Evolutionary conservation across 495 filamentous ascomycete genomes (phyloP).

Genomic region (Podospora pseudocomata): DNA sequence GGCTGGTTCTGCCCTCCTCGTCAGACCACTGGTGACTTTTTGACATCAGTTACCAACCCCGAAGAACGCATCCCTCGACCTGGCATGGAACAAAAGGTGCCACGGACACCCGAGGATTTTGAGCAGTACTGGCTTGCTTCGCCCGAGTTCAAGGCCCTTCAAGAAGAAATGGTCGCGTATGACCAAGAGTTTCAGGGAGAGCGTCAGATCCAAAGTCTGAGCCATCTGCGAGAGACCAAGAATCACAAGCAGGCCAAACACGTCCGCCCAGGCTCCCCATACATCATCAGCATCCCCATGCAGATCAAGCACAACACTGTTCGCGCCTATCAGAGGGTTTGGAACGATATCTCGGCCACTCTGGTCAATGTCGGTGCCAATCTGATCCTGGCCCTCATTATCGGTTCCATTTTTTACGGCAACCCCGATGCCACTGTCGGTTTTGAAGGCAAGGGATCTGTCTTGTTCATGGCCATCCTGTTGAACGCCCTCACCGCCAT

Average conservation of each 20-base stretch:
- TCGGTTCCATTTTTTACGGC: conserved; percentile 47
- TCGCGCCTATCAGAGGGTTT: conserved; percentile 47
- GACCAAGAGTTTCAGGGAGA: conserved; percentile 52
- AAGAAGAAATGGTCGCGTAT: conserved; percentile 60
- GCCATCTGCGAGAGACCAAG: conserved; percentile 29
- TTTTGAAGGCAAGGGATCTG: conserved; percentile 55
- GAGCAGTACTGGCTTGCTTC: conserved; percentile 44
- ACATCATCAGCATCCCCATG: conserved; percentile 54
- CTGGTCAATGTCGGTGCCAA: conserved; percentile 25
- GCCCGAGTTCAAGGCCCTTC: conserved; percentile 52
- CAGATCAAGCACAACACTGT: conserved; percentile 55
- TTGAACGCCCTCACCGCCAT: conserved; percentile 51
- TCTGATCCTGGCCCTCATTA: conserved; percentile 46
- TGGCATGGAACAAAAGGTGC: conserved; percentile 61
- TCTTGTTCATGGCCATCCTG: conserved; percentile 54
- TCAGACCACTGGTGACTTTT: conserved; percentile 70
- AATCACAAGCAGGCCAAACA: conserved; percentile 34
- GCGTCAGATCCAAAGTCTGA: conserved; percentile 23
- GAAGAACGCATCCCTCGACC: conserved; percentile 61
- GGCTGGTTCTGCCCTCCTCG: conserved; percentile 62
- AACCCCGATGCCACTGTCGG: conserved; percentile 41
- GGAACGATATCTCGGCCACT: conserved; percentile 34
- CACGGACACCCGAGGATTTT: conserved; percentile 60
- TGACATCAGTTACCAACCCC: conserved; percentile 72
- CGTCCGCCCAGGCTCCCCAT: conserved; percentile 48